A percentile compares a stretch with the other conserved stretches of the same genome.
phyloP scores from a whole-genome alignment of 140 eudicot species.

The Cichorium intybus region DNA sequence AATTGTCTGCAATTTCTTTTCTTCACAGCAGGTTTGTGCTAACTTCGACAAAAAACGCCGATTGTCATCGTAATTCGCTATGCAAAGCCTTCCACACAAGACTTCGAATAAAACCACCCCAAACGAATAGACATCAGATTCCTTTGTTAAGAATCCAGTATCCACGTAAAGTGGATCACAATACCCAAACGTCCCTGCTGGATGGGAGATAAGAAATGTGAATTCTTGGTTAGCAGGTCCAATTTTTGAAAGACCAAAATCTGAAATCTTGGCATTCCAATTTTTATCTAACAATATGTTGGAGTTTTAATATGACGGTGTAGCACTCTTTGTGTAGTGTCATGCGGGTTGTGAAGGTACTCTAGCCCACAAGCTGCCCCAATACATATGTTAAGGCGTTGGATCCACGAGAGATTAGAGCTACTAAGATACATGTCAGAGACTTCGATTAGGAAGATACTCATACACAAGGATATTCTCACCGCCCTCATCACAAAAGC shows the following conservation, averaged over 20 bases:
- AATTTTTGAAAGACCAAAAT: background rate
- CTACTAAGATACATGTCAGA: background rate
- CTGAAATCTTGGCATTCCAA: background rate
- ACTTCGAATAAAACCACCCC: constrained; percentile 7
- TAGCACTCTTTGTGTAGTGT: background rate
- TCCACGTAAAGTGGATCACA: constrained; percentile 1
- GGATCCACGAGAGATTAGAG: background rate
- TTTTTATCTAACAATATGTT: background rate
- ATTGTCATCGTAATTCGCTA: background rate
- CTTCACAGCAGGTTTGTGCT: background rate
- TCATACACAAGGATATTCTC: constrained; percentile 2
- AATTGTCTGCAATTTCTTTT: background rate
- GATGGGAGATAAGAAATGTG: background rate
- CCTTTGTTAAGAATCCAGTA: background rate
- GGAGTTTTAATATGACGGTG: constrained; percentile 1
- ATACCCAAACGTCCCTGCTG: background rate
- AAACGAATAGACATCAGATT: background rate
- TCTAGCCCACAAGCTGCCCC: background rate
- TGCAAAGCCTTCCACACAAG: constrained; percentile 8
- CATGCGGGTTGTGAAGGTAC: constrained; percentile 4
- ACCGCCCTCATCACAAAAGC: background rate
- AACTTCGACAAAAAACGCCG: background rate
- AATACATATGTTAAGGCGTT: background rate
- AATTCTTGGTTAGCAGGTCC: constrained; percentile 2
- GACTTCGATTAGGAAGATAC: background rate